These are phyloP conservation scores for Coniella lustricola DNA, from an alignment of 2,329 filamentous ascomycete species.

Conservation along the genomic window DNA sequence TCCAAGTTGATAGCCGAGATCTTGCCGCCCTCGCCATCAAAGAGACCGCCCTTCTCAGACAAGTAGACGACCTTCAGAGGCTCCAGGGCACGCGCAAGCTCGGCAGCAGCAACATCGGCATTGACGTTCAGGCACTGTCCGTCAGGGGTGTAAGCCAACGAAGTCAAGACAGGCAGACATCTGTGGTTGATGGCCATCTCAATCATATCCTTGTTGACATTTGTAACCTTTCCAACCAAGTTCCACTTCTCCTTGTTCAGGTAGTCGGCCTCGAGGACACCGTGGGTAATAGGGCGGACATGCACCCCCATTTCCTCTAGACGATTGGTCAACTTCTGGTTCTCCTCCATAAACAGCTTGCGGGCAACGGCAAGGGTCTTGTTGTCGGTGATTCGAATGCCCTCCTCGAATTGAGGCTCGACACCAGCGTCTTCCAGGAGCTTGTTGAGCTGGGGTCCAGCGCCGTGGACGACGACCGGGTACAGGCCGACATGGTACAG, in stretches of 20 bases:
- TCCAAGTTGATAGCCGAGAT: conserved; percentile 97
- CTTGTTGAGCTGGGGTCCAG: conserved; percentile 89
- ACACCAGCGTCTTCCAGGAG: conserved; percentile 84
- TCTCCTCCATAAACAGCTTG: conserved; percentile 92
- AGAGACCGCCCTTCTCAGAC: conserved; percentile 95
- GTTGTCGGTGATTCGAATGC: conserved; percentile 89
- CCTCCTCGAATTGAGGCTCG: conserved; percentile 92
- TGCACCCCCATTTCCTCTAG: conserved; percentile 85
- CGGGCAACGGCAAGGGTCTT: conserved; percentile 88
- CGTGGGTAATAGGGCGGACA: conserved; percentile 80
- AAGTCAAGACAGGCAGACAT: conserved; percentile 88
- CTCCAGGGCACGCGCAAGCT: conserved; percentile 80
- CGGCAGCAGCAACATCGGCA: conserved; percentile 90
- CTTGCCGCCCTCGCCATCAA: conserved; percentile 88
- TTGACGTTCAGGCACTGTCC: conserved; percentile 96
- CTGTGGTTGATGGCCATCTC: conserved; percentile 86
- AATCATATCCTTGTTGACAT: conserved; percentile 84
- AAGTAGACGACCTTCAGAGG: conserved; percentile 97
- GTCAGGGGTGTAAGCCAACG: conserved; percentile 88
- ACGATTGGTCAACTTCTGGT: conserved; percentile 83
- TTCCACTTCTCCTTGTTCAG: conserved; percentile 95
- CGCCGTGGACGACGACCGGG: conserved; percentile 92
- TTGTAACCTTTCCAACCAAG: conserved; percentile 89
- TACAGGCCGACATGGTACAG: conserved; percentile 92
- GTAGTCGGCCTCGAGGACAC: conserved; percentile 89